phyloP scores from a whole-genome alignment of 345 rosid species.

The Cardamine chenopodiifolia region DNA sequence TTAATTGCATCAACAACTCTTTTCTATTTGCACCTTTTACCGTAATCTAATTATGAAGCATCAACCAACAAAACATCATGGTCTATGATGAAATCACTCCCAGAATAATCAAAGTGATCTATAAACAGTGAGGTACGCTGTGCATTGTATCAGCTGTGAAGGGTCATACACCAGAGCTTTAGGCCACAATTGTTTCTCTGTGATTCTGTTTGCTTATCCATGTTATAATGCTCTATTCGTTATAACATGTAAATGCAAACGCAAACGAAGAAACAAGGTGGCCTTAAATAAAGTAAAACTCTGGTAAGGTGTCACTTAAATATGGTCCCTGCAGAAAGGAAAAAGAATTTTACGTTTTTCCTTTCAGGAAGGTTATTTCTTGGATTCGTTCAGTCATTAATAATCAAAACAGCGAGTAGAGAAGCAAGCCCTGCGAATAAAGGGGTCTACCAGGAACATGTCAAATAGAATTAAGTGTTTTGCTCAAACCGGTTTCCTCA shows the following conservation, averaged over 20 bases:
- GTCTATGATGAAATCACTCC: not conserved
- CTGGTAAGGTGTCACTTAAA: slow-evolving; percentile 10
- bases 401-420: slow-evolving; percentile 5
- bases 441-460: not conserved
- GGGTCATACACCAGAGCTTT: slow-evolving; percentile 7
- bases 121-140: slow-evolving; percentile 6
- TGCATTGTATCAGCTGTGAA: slow-evolving; percentile 6
- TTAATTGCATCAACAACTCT: slow-evolving; percentile 10
- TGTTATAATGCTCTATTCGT: not conserved
- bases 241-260: not conserved
- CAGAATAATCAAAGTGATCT: slow-evolving; percentile 20
- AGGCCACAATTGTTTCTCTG: not conserved
- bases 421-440: not conserved
- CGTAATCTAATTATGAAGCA: not conserved
- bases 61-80: slow-evolving; percentile 17
- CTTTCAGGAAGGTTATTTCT: not conserved
- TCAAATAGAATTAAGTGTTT: slow-evolving; percentile 6
- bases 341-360: not conserved
- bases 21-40: not conserved
- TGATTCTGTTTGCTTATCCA: slow-evolving; percentile 9
- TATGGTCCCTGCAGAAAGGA: slow-evolving; percentile 1
- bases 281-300: slow-evolving; percentile 3
- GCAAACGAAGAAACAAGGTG: slow-evolving; percentile 1
- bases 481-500: slow-evolving; percentile 26
- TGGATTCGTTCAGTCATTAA: not conserved